Base-by-base conservation (phyloP, 441 rosid species). In the Mallotus repandus region DNA sequence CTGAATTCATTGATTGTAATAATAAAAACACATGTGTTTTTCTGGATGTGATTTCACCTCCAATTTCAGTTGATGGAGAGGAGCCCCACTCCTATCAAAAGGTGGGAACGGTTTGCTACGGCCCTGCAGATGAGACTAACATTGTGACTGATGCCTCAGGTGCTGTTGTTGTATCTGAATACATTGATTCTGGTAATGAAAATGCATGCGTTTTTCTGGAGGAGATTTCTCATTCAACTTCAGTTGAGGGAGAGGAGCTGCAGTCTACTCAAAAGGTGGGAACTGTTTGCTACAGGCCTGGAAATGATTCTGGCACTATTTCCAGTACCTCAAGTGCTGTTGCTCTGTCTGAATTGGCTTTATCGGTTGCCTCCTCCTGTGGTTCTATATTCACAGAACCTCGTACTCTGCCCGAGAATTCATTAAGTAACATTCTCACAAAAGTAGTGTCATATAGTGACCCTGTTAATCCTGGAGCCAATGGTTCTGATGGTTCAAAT, bases 41-140 rank as follows among this genome's bases (percentile, higher is more conserved):
- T 72, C 12, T 9, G 53, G 50, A 62, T 35, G 77, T 68, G 69
- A 63, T 70, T 71, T 74, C 72, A 62, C 72, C 59, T 54, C 55
- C 69, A 71, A 74, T 73, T 80, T 79, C 83, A 53, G 77, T 32
- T 60, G 54, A 69, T 63, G 76, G 57, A 53, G 70, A 56, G 69
- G 65, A 70, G 11, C 61, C 59, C 12, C 73, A 66, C 56, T 25
- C 64, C 6, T 11, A 70, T 46, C 74, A 71, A 56, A 67, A 50
- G 21, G 69, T n/a, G n/a, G 67, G 57, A 63, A 49, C 22, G 6
- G 46, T 55, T 62, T 70, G 54, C 55, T 70, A 52, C 81, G 60
- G 59, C 49, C 63, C 52, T 32, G 61, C 73, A 50, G 77, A 66
- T 80, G 58, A 73, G 10, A 48, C 66, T 15, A 69, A 66, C 19